Percentiles rank a stretch among this genome's conserved stretches.
Evolutionary conservation across 805 yeast species (phyloP).

Genomic region (Sugiyamaella marilandica): DNA sequence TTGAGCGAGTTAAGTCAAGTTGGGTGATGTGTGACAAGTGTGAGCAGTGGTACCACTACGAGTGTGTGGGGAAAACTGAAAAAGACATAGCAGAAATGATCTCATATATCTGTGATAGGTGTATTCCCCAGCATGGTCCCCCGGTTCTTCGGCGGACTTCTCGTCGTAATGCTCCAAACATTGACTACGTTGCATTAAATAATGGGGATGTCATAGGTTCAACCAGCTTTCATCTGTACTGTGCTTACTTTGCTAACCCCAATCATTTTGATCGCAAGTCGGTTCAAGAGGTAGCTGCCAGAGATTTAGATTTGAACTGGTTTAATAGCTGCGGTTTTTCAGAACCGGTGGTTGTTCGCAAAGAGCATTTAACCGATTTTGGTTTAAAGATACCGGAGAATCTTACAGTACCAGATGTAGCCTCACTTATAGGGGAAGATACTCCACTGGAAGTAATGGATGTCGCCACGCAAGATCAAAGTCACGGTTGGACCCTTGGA

Average conservation of each 20-base stretch:
- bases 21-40: constrained; percentile 60
- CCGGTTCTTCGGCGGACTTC: constrained; percentile 49
- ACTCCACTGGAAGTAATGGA: constrained; percentile 79
- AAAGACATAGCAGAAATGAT: constrained; percentile 38
- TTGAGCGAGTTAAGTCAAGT: background rate
- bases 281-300: constrained; percentile 31
- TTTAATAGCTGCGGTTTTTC: constrained; percentile 34
- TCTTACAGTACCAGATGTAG: constrained; percentile 52
- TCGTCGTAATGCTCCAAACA: constrained; percentile 46
- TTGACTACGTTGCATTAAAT: constrained; percentile 76
- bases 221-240: constrained; percentile 56
- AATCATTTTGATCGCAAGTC: constrained; percentile 29
- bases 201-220: constrained; percentile 56
- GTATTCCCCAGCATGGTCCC: constrained; percentile 45
- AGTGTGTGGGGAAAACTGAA: constrained; percentile 41
- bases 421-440: constrained; percentile 58
- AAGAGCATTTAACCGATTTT: constrained; percentile 28
- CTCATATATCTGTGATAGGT: constrained; percentile 52
- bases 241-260: constrained; percentile 12
- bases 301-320: constrained; percentile 36
- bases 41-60: constrained; percentile 48
- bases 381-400: constrained; percentile 54
- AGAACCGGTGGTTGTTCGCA: constrained; percentile 46
- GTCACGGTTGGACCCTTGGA: constrained; percentile 60
- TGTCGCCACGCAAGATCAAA: constrained; percentile 66